These are phyloP conservation scores for Epichloe coenophiala DNA, from an alignment of 2,329 filamentous ascomycete genomes.

Conservation along the genomic window DNA sequence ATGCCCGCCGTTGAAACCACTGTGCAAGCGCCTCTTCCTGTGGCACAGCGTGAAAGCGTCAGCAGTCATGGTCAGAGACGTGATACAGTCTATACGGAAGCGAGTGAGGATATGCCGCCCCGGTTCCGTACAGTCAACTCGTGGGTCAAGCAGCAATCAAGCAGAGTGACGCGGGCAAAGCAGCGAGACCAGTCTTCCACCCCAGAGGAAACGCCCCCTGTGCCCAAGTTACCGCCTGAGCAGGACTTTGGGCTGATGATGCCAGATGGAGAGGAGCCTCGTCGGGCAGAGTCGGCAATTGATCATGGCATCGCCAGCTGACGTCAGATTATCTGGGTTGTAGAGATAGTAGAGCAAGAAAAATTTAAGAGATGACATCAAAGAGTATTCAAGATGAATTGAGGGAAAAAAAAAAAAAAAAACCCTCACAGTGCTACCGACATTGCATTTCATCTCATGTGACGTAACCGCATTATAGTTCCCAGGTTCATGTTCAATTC, in stretches of 20 bases:
- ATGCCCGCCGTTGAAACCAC: conserved; percentile 7
- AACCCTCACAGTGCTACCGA: neutral
- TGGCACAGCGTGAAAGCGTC: conserved; percentile 5
- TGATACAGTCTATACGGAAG: conserved; percentile 39
- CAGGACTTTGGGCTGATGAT: conserved; percentile 37
- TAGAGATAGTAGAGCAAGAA: neutral
- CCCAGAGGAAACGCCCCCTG: conserved; percentile 23
- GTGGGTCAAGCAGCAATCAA: conserved; percentile 53
- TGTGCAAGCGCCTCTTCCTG: conserved; percentile 6
- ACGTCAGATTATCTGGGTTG: neutral
- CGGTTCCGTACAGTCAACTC: conserved; percentile 45
- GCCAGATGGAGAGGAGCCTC: conserved; percentile 33
- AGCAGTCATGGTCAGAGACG: conserved; percentile 13
- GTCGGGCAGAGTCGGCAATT: conserved; percentile 19
- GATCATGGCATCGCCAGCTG: conserved; percentile 9
- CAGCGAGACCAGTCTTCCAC: conserved; percentile 17
- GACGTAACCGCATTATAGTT: too few species aligned
- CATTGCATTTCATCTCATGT: too few species aligned
- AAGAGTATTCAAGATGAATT: neutral
- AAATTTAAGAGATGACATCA: neutral
- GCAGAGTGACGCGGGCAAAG: conserved; percentile 35
- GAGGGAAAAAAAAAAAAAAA: too few species aligned
- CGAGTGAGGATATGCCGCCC: conserved; percentile 39
- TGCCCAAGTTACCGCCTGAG: conserved; percentile 30
- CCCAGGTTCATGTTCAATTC: too few species aligned